A percentile compares a stretch with the other conserved stretches of the same genome.
Evolutionary conservation across 306 rosid species (phyloP).

Genomic region (Cicer arietinum): DNA sequence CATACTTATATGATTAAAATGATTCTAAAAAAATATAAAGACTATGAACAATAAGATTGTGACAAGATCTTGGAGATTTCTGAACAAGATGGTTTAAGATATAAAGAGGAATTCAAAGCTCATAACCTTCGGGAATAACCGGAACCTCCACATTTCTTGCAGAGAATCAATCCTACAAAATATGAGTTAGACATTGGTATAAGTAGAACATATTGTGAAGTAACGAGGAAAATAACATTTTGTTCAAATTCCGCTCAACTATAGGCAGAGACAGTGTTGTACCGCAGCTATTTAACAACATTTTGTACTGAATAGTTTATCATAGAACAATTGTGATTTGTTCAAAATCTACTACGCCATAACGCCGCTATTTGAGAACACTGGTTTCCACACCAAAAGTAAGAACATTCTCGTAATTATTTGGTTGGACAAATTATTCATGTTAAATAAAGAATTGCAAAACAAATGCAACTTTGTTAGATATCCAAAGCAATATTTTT

Average conservation of each 20-base stretch:
- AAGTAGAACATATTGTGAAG: constrained; percentile 5
- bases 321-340: not conserved
- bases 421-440: not conserved
- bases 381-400: not conserved
- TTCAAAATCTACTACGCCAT: too few species aligned
- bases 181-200: constrained; percentile 36
- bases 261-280: not conserved
- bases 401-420: not conserved
- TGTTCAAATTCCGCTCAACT: not conserved
- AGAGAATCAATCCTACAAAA: constrained; percentile 77
- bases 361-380: not conserved
- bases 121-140: constrained; percentile 93
- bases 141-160: constrained; percentile 99
- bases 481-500: not conserved
- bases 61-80: constrained; percentile 45
- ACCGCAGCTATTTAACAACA: not conserved
- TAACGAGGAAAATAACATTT: not conserved
- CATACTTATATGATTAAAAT: not conserved
- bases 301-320: not conserved
- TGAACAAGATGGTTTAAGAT: constrained; percentile 29
- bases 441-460: constrained; percentile 4
- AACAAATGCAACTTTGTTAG: constrained; percentile 10
- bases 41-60: constrained; percentile 35
- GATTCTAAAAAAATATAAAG: constrained; percentile 31
- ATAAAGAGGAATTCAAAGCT: constrained; percentile 40